Percentiles rank a stretch among this genome's conserved stretches.
Conservation (phyloP, 2,329 filamentous ascomycete species). For the Clathrospora elynae region DNA sequence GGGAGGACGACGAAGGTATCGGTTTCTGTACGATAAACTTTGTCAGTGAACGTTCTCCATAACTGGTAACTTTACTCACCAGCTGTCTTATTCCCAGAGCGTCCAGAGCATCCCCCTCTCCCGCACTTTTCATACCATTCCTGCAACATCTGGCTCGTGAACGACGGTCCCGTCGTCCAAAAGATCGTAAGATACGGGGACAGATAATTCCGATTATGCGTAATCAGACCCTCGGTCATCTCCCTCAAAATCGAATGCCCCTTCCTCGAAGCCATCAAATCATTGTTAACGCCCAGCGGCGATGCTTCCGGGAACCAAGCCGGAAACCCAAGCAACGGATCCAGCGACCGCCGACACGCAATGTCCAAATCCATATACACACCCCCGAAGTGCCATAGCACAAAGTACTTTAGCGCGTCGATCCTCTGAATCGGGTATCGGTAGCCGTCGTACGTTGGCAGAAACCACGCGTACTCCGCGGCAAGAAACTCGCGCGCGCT, state of each 20-base stretch:
- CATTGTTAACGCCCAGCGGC: conserved; percentile 30
- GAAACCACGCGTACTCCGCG: conserved; percentile 26
- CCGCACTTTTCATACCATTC: conserved; percentile 20
- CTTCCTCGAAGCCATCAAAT: conserved; percentile 27
- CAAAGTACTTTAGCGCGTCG: conserved; percentile 36
- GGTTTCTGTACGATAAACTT: not conserved
- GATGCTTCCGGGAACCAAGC: conserved; percentile 30
- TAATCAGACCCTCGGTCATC: conserved; percentile 20
- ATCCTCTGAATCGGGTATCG: conserved; percentile 32
- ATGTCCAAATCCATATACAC: conserved; percentile 38
- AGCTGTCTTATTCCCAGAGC: not conserved
- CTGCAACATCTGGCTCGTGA: conserved; percentile 30
- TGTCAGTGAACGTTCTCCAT: not conserved
- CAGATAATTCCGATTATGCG: conserved; percentile 23
- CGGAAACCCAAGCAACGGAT: conserved; percentile 22
- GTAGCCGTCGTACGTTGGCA: conserved; percentile 30
- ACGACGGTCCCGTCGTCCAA: conserved; percentile 39
- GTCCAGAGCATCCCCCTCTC: not conserved
- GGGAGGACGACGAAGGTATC: conserved; percentile 29
- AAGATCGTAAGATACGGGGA: conserved; percentile 40
- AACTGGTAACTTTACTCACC: conserved; percentile 1
- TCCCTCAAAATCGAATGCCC: conserved; percentile 27
- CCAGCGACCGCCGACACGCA: conserved; percentile 24
- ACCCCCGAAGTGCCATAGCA: conserved; percentile 31
- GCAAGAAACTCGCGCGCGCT: conserved; percentile 20